phyloP scores from a whole-genome alignment of 108 stramenopile genomes.

The Skeletonema marinoi region DNA sequence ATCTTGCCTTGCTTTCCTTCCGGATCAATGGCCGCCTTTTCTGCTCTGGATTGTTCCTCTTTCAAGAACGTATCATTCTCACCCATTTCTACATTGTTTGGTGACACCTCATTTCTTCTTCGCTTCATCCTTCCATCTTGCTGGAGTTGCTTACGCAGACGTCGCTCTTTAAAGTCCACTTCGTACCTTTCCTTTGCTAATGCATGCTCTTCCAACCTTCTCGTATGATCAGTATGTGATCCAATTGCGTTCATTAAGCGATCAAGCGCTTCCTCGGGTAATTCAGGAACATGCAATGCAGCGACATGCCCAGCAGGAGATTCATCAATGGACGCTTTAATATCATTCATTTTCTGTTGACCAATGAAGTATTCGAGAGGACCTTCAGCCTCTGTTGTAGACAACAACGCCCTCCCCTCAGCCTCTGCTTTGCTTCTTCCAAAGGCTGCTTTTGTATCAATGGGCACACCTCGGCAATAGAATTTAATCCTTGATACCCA shows the following conservation, averaged over 20 bases:
- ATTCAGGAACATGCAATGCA: not conserved
- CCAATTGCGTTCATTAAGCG: not conserved
- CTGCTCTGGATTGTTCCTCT: not conserved
- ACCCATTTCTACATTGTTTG: not conserved
- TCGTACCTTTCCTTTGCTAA: not conserved
- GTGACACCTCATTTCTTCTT: not conserved
- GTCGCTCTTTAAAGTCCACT: not conserved
- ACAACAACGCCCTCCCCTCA: not conserved
- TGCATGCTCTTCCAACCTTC: not conserved
- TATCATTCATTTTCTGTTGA: constrained; percentile 2
- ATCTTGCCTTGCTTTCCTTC: constrained; percentile 2
- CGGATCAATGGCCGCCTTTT: constrained; percentile 4
- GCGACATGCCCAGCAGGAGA: constrained; percentile 8
- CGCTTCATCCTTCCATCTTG: not conserved
- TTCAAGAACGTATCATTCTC: constrained; percentile 6
- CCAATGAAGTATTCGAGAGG: constrained; percentile 5
- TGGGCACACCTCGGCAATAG: constrained; percentile 6
- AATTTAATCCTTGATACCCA: not conserved
- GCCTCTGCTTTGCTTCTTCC: constrained; percentile 7
- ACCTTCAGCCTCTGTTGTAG: not conserved
- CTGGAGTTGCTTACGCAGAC: not conserved
- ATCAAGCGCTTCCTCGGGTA: constrained; percentile 4
- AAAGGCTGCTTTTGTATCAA: not conserved
- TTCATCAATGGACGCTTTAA: not conserved
- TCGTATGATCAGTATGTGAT: not conserved